Conservation (phyloP, 495 filamentous ascomycete species). For the Penicillium odoratum region DNA sequence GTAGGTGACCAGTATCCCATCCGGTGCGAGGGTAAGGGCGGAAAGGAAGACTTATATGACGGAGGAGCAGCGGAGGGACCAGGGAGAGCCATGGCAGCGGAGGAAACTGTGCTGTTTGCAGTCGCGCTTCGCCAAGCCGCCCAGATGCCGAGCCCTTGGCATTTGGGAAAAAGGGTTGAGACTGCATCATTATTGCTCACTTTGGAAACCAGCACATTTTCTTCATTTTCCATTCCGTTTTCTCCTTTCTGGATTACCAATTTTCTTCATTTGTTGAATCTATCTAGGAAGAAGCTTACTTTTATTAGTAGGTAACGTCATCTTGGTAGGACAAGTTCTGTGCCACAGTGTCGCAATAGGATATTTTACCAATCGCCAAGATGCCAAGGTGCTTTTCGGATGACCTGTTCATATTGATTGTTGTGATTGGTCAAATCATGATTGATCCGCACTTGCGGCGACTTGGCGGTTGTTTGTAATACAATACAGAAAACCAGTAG, state of each 20-base stretch:
- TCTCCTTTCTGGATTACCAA: not conserved
- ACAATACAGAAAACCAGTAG: not conserved
- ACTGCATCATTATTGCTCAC: conserved; percentile 2
- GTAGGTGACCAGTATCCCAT: conserved; percentile 18
- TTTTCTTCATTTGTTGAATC: too few relatives aligned
- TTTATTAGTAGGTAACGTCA: not conserved
- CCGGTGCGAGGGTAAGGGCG: conserved; percentile 17
- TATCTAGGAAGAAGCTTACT: not conserved
- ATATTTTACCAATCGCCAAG: conserved; percentile 37
- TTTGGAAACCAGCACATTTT: not conserved
- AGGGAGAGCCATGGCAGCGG: conserved; percentile 36
- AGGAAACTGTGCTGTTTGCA: conserved; percentile 32
- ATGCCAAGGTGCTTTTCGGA: conserved; percentile 34
- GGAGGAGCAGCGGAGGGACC: conserved; percentile 33
- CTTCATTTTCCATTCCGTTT: not conserved
- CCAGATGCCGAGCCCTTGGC: conserved; percentile 50
- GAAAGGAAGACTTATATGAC: conserved; percentile 37
- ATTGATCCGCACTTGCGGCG: conserved; percentile 31
- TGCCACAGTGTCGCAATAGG: conserved; percentile 15
- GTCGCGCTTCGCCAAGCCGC: conserved; percentile 42
- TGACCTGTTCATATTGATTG: conserved; percentile 3
- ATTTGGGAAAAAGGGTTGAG: conserved; percentile 17
- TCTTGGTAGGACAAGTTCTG: conserved; percentile 14
- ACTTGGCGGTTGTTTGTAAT: conserved; percentile 17
- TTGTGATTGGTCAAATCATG: conserved; percentile 20